Conservation (phyloP, 2,329 filamentous ascomycete species). For the Ceratocystis eucalypticola region DNA sequence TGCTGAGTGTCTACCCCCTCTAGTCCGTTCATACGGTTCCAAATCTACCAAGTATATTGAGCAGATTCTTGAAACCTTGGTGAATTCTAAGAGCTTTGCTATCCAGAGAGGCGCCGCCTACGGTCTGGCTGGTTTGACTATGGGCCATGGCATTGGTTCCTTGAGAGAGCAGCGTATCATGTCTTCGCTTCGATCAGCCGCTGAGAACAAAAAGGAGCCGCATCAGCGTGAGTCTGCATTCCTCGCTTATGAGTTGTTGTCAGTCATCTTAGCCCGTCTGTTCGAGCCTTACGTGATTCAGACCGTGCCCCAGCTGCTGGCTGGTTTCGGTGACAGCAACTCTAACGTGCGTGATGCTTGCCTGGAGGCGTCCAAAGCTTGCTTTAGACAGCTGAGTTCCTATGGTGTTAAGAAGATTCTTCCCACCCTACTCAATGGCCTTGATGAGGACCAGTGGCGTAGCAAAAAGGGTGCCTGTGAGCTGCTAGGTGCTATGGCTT, state of each 20-base stretch:
- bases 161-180: conserved; percentile 78
- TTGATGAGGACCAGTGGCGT: conserved; percentile 93
- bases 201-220: conserved; percentile 90
- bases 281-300: conserved; percentile 97
- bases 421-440: conserved; percentile 76
- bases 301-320: conserved; percentile 79
- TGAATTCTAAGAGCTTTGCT: conserved; percentile 85
- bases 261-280: conserved; percentile 68
- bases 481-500: conserved; percentile 93
- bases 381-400: conserved; percentile 84
- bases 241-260: conserved; percentile 80
- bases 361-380: conserved; percentile 83
- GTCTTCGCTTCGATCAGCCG: conserved; percentile 61
- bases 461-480: conserved; percentile 98
- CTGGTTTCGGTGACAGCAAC: conserved; percentile 77
- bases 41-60: conserved; percentile 70
- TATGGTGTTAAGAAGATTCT: conserved; percentile 92
- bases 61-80: conserved; percentile 65
- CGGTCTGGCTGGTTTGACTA: conserved; percentile 78
- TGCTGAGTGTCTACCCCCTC: conserved; percentile 79
- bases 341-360: conserved; percentile 86
- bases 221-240: conserved; percentile 81
- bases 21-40: conserved; percentile 64
- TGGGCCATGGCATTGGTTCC: conserved; percentile 70
- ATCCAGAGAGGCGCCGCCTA: conserved; percentile 86